Evolutionary conservation across 805 yeast genomes (phyloP).

Genomic region (Candida palmyrensis): DNA sequence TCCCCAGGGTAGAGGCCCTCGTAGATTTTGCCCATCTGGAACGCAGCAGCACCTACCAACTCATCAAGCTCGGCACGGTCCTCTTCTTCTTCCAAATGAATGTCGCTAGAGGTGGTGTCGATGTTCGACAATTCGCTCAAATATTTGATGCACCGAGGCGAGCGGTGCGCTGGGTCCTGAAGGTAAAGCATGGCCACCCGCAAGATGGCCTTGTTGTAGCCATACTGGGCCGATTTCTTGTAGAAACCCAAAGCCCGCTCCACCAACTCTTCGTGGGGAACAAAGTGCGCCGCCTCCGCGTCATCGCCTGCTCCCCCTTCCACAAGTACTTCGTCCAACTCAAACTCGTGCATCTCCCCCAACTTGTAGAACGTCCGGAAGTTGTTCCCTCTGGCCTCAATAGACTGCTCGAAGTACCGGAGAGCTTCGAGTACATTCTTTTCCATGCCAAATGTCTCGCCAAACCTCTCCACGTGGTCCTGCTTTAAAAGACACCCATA

Average conservation of each 20-base stretch:
- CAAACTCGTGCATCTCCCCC: slow-evolving; percentile 36
- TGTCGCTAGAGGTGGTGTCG: slow-evolving; percentile 27
- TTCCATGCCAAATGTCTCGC: slow-evolving; percentile 32
- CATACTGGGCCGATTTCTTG: slow-evolving; percentile 34
- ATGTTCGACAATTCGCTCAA: slow-evolving; percentile 32
- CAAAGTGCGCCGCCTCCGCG: no score
- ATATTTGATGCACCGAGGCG: slow-evolving; percentile 30
- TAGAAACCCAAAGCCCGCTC: slow-evolving; percentile 29
- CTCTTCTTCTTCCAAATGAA: slow-evolving; percentile 29
- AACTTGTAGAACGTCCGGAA: slow-evolving; percentile 30
- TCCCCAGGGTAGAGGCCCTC: slow-evolving; percentile 44
- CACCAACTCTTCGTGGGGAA: slow-evolving; percentile 13
- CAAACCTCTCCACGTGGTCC: slow-evolving; percentile 23
- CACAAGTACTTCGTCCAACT: slow-evolving; percentile 13
- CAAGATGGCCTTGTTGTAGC: slow-evolving; percentile 42
- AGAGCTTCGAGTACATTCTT: slow-evolving; percentile 24
- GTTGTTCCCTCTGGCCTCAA: slow-evolving; percentile 26
- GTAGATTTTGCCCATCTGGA: slow-evolving; percentile 37
- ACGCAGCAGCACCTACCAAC: slow-evolving; percentile 36
- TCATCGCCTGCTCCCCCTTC: no score
- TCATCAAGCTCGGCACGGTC: slow-evolving; percentile 37
- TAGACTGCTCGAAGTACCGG: slow-evolving; percentile 24
- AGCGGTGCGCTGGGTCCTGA: slow-evolving; percentile 28
- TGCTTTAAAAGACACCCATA: slow-evolving; percentile 36
- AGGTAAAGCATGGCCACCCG: slow-evolving; percentile 34